Conservation (phyloP, 352 stramenopile species). For the Phytophthora sansomeana region DNA sequence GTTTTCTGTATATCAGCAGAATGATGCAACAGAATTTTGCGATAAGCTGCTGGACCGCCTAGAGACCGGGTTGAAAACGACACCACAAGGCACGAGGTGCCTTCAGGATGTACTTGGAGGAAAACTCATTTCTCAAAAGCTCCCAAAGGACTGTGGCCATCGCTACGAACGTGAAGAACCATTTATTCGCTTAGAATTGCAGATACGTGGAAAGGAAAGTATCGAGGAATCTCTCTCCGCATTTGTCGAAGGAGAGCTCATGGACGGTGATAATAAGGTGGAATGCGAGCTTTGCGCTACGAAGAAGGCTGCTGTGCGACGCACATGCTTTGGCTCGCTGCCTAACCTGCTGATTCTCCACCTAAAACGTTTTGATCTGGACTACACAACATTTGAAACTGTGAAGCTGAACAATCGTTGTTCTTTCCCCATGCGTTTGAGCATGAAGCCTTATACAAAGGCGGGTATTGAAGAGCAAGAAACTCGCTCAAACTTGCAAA, state of each 20-base stretch:
- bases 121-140: conserved; percentile 90
- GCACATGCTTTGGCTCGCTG: conserved; percentile 95
- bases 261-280: conserved; percentile 99
- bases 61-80: conserved; percentile 95
- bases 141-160: conserved; percentile 91
- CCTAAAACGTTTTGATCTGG: conserved; percentile 99
- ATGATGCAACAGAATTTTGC: conserved; percentile 99
- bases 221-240: conserved; percentile 97
- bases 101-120: conserved; percentile 79
- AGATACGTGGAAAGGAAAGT: conserved; percentile 98
- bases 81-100: conserved; percentile 81
- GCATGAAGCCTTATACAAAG: conserved; percentile 99
- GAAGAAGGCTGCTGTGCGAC: conserved; percentile 97
- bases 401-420: conserved; percentile 99
- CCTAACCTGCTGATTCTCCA: conserved; percentile 98
- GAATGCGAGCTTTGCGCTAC: conserved; percentile 97
- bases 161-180: conserved; percentile 97
- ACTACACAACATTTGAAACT: conserved; percentile 99
- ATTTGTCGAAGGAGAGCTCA: conserved; percentile 99
- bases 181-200: conserved; percentile 97
- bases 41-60: conserved; percentile 99
- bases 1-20: conserved; percentile 98
- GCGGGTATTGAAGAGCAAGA: conserved; percentile 96
- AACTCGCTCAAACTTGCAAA: conserved; percentile 43
- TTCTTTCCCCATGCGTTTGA: conserved; percentile 97